phyloP scores from a whole-genome alignment of 345 rosid genomes.

The Kandelia obovata region DNA sequence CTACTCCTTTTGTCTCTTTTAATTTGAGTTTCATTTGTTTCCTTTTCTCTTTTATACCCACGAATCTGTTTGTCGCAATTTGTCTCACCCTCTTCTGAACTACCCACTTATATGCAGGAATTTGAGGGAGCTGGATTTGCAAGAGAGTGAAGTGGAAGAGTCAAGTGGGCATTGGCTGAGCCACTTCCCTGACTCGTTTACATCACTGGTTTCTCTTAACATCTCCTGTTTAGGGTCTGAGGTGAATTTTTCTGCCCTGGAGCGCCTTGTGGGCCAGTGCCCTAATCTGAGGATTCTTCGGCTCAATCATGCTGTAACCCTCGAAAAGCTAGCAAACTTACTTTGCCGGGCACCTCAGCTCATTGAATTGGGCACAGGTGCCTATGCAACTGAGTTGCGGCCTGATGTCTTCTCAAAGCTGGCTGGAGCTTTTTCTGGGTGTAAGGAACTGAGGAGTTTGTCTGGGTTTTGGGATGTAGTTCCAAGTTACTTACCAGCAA shows the following conservation, averaged over 20 bases:
- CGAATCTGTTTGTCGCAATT: not conserved
- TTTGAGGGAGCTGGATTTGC: slow-evolving; percentile 73
- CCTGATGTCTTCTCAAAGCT: slow-evolving; percentile 51
- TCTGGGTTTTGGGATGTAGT: slow-evolving; percentile 91
- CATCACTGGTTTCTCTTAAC: slow-evolving; percentile 77
- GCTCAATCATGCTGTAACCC: slow-evolving; percentile 69
- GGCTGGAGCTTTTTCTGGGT: slow-evolving; percentile 55
- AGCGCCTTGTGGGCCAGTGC: slow-evolving; percentile 70
- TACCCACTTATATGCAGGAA: slow-evolving; percentile 42
- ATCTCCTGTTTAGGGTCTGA: slow-evolving; percentile 74
- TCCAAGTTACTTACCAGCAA: slow-evolving; percentile 75
- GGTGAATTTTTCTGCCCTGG: slow-evolving; percentile 64
- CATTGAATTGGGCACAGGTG: slow-evolving; percentile 77
- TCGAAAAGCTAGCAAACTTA: slow-evolving; percentile 61
- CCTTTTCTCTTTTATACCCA: too few relatives aligned
- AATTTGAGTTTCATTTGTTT: too few relatives aligned
- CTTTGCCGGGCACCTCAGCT: slow-evolving; percentile 77
- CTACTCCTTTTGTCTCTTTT: too few relatives aligned
- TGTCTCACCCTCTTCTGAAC: not conserved
- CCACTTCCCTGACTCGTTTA: slow-evolving; percentile 70
- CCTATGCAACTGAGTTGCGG: slow-evolving; percentile 50
- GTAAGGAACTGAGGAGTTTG: slow-evolving; percentile 62
- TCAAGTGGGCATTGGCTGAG: slow-evolving; percentile 85
- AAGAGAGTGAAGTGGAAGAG: slow-evolving; percentile 89
- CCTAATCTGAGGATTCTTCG: slow-evolving; percentile 66